phyloP scores from a whole-genome alignment of 177 flowering plant genomes.

The Vitis hybrid region DNA sequence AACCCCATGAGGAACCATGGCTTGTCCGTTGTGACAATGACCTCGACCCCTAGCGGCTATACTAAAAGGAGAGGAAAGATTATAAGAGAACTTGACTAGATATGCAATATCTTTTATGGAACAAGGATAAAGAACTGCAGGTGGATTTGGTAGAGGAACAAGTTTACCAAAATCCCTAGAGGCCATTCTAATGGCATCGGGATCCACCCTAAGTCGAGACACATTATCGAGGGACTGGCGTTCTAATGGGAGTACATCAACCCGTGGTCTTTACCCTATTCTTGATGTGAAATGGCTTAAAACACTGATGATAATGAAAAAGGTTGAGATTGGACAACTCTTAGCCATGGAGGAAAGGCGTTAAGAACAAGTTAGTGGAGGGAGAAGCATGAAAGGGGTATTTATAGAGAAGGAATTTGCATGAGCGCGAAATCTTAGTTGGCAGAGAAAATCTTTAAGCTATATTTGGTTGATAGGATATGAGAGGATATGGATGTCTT shows the following conservation, averaged over 20 bases:
- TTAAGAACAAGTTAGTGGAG: constrained; percentile 2
- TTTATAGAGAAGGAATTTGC: too few species aligned
- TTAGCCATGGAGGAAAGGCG: constrained; percentile 10
- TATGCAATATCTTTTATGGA: constrained; percentile 39
- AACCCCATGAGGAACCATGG: constrained; percentile 59
- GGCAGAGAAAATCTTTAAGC: too few species aligned
- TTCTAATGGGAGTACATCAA: too few species aligned
- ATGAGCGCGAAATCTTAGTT: background rate
- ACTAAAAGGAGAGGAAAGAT: constrained; percentile 25
- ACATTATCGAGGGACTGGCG: constrained; percentile 11
- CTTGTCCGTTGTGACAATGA: constrained; percentile 71
- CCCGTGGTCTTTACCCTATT: background rate
- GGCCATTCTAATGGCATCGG: constrained; percentile 23
- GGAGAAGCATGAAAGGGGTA: background rate
- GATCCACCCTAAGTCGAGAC: constrained; percentile 25
- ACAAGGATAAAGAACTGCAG: constrained; percentile 56
- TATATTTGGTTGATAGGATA: too few species aligned
- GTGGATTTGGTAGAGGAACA: constrained; percentile 24
- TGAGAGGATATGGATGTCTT: too few species aligned
- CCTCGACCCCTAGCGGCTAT: constrained; percentile 68
- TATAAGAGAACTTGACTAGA: constrained; percentile 38
- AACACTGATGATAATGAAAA: constrained; percentile 8
- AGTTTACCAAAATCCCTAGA: constrained; percentile 60
- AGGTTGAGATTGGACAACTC: constrained; percentile 3
- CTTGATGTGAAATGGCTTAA: constrained; percentile 12